Percentiles rank a stretch among this genome's conserved stretches.
phyloP scores from a whole-genome alignment of 2,329 filamentous ascomycete genomes.

The Colletotrichum tabaci region DNA sequence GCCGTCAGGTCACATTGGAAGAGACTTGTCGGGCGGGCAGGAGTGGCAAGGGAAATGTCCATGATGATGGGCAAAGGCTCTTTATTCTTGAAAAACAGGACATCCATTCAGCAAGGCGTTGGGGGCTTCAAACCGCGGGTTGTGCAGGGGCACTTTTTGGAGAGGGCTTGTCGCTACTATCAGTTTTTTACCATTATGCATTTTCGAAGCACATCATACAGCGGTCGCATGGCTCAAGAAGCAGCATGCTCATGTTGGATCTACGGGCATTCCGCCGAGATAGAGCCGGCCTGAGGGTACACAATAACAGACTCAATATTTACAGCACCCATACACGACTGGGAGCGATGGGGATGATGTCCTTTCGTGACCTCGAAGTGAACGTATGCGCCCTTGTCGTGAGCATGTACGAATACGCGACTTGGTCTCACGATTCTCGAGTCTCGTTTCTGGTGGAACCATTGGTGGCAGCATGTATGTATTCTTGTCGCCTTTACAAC shows the following conservation, averaged over 20 bases:
- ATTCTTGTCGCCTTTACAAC: too few species aligned
- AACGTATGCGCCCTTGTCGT: not conserved
- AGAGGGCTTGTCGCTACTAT: not conserved
- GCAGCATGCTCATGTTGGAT: not conserved
- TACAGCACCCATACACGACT: not conserved
- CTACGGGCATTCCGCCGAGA: not conserved
- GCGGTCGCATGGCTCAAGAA: not conserved
- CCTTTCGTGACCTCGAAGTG: not conserved
- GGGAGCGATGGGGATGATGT: not conserved
- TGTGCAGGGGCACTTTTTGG: not conserved
- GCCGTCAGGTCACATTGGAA: not conserved
- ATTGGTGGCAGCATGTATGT: not conserved
- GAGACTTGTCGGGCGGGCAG: not conserved
- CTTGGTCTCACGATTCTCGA: not conserved
- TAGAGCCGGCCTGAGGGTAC: not conserved
- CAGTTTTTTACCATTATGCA: not conserved
- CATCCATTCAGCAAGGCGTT: slow-evolving; percentile 38
- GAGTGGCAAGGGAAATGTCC: not conserved
- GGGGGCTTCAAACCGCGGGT: not conserved
- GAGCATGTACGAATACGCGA: not conserved
- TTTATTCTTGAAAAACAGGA: slow-evolving; percentile 6
- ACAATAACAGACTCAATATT: not conserved
- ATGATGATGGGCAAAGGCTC: not conserved
- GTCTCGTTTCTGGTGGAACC: not conserved
- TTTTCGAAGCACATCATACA: slow-evolving; percentile 4